Evolutionary conservation across 495 filamentous ascomycete genomes (phyloP).

Genomic region (Pyrenopolyporus hunteri): DNA sequence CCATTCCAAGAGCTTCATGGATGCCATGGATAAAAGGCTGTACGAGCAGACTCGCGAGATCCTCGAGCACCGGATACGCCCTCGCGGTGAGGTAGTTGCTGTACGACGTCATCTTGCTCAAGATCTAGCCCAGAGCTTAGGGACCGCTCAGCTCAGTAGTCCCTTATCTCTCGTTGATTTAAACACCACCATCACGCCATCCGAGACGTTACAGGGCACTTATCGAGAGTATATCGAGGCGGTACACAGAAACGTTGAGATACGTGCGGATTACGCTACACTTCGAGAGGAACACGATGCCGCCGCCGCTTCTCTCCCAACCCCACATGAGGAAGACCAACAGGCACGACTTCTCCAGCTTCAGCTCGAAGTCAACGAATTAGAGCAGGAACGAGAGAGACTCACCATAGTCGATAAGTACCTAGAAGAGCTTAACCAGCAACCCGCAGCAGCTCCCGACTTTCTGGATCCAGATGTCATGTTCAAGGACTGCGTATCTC

Average conservation of each 20-base stretch:
- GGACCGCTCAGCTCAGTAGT: conserved; percentile 33
- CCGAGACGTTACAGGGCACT: conserved; percentile 38
- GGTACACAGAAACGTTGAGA: conserved; percentile 62
- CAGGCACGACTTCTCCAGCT: conserved; percentile 49
- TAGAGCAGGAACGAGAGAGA: conserved; percentile 61
- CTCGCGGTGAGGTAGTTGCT: conserved; percentile 43
- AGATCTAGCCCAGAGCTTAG: conserved; percentile 40
- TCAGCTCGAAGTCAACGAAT: conserved; percentile 54
- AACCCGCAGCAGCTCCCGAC: conserved; percentile 57
- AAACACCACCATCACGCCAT: conserved; percentile 26
- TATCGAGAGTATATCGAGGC: conserved; percentile 63
- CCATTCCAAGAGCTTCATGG: conserved; percentile 4
- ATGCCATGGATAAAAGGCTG: conserved; percentile 23
- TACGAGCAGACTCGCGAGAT: conserved; percentile 31
- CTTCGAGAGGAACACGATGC: conserved; percentile 41
- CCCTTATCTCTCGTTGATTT: conserved; percentile 49
- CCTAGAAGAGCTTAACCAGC: conserved; percentile 55
- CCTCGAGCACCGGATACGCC: conserved; percentile 42
- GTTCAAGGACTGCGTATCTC: conserved; percentile 48
- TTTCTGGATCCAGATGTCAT: conserved; percentile 55
- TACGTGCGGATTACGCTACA: conserved; percentile 54
- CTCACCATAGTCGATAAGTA: conserved; percentile 56
- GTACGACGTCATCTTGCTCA: conserved; percentile 42
- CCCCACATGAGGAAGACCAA: conserved; percentile 25
- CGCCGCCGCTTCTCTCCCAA: conserved; percentile 12